These are phyloP conservation scores for Amanita inopinata DNA, from an alignment of 768 basidiomycete species.

Conservation along the genomic window DNA sequence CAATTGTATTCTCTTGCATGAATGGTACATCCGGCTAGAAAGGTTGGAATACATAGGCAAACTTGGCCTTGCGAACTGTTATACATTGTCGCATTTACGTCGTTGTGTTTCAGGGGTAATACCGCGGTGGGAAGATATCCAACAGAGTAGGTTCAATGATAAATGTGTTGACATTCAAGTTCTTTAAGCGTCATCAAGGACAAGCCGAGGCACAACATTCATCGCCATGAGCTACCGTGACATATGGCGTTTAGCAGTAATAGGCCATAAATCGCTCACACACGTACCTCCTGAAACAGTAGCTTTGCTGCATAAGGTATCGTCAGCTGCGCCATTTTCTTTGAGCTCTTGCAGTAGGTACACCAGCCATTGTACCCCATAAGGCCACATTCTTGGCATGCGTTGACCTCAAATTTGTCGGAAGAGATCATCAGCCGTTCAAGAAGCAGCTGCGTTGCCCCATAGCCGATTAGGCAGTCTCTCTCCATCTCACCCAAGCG, in stretches of 20 bases:
- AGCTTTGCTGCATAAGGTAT: constrained; percentile 96
- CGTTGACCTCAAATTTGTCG: constrained; percentile 95
- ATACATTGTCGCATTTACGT: no score
- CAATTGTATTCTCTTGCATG: no score
- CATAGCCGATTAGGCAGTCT: constrained; percentile 96
- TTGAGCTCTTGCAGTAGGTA: constrained; percentile 95
- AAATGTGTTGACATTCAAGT: not conserved
- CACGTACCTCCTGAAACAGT: constrained; percentile 76
- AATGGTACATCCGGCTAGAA: no score
- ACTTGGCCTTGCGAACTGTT: no score
- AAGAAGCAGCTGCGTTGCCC: constrained; percentile 92
- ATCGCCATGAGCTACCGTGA: constrained; percentile 78
- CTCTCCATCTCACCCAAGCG: constrained; percentile 99
- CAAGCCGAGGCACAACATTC: constrained; percentile 87
- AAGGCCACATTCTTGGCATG: constrained; percentile 88
- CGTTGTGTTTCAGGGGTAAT: no score
- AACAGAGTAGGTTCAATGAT: no score
- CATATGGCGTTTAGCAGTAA: constrained; percentile 4
- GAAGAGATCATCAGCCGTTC: constrained; percentile 99
- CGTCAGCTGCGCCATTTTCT: constrained; percentile 90
- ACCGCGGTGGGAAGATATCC: no score
- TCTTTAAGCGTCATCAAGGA: constrained; percentile 56
- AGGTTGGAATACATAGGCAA: no score
- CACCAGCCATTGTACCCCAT: constrained; percentile 97
- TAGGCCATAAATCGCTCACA: constrained; percentile 5